These are phyloP conservation scores for Aspergillus fumigatus DNA, from an alignment of 2,329 filamentous ascomycete species.

Conservation along the genomic window DNA sequence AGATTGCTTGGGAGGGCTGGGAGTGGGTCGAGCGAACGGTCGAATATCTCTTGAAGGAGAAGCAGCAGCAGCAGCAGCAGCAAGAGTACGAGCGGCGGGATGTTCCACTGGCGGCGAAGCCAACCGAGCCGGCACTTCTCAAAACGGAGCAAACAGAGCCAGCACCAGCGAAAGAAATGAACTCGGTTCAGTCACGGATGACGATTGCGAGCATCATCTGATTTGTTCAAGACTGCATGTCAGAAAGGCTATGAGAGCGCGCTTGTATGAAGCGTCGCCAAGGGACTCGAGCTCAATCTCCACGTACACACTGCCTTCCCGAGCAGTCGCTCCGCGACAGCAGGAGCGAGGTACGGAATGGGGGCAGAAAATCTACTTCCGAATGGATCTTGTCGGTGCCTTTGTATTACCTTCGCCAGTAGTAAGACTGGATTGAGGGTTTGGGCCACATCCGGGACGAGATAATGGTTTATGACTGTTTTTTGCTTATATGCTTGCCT, in stretches of 20 bases:
- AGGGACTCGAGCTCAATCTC: background rate
- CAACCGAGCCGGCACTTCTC: conserved; percentile 16
- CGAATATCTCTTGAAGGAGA: conserved; percentile 50
- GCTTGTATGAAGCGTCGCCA: background rate
- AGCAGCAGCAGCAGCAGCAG: conserved; percentile 33
- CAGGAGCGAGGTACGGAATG: background rate
- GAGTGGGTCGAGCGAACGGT: conserved; percentile 63
- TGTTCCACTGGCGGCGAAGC: conserved; percentile 28
- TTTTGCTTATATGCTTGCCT: background rate
- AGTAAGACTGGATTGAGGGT: background rate
- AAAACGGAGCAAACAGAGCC: conserved; percentile 22
- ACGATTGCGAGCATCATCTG: conserved; percentile 45
- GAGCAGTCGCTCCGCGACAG: background rate
- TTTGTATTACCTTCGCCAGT: background rate
- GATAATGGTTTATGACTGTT: conserved; percentile 16
- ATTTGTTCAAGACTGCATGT: conserved; percentile 2
- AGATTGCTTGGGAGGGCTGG: conserved; percentile 76
- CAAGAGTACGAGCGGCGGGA: conserved; percentile 24
- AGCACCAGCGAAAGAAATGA: conserved; percentile 20
- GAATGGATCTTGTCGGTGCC: background rate
- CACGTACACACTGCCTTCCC: background rate
- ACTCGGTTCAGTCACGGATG: conserved; percentile 39
- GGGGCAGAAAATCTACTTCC: background rate
- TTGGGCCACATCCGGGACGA: conserved; percentile 4
- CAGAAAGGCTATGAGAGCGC: background rate